Percentiles rank a stretch among this genome's conserved stretches.
Evolutionary conservation across 352 stramenopile species (phyloP).

Genomic region (Globisporangium carolinianum): DNA sequence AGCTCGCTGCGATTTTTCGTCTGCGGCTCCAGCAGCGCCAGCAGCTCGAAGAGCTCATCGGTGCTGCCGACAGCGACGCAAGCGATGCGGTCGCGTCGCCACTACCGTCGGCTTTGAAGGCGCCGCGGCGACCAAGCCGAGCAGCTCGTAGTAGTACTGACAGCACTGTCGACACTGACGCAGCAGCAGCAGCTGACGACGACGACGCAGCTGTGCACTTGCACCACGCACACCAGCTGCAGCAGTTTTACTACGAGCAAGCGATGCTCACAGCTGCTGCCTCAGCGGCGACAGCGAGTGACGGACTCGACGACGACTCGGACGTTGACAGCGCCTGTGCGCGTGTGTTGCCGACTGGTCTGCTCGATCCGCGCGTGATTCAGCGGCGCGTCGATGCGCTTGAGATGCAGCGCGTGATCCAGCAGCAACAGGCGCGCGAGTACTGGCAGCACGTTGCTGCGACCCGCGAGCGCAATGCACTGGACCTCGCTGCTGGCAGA

Average conservation of each 20-base stretch:
- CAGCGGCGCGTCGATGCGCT: slow-evolving; percentile 45
- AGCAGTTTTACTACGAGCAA: slow-evolving; percentile 66
- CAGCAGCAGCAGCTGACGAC: slow-evolving; percentile 9
- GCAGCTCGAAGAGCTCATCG: slow-evolving; percentile 17
- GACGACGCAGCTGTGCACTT: slow-evolving; percentile 39
- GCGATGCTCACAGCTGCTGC: slow-evolving; percentile 26
- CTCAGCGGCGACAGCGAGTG: slow-evolving; percentile 15
- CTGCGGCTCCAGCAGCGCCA: slow-evolving; percentile 41
- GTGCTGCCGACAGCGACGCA: slow-evolving; percentile 8
- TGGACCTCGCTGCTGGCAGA: slow-evolving; percentile 36
- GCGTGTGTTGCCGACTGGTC: slow-evolving; percentile 24
- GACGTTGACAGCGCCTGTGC: not conserved
- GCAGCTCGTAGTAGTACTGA: not conserved
- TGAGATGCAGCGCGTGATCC: slow-evolving; percentile 36
- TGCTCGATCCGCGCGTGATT: slow-evolving; percentile 59
- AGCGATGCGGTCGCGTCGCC: no score
- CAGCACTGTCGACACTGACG: not conserved
- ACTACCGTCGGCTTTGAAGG: no score
- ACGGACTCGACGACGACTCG: slow-evolving; percentile 13
- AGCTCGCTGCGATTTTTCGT: slow-evolving; percentile 58
- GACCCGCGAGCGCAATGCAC: slow-evolving; percentile 43
- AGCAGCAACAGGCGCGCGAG: slow-evolving; percentile 42
- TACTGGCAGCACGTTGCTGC: slow-evolving; percentile 48
- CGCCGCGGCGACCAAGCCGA: not conserved
- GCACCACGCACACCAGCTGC: slow-evolving; percentile 33